Evolutionary conservation across 2,329 filamentous ascomycete genomes (phyloP).

Genomic region (Phyllosticta capitalensis): DNA sequence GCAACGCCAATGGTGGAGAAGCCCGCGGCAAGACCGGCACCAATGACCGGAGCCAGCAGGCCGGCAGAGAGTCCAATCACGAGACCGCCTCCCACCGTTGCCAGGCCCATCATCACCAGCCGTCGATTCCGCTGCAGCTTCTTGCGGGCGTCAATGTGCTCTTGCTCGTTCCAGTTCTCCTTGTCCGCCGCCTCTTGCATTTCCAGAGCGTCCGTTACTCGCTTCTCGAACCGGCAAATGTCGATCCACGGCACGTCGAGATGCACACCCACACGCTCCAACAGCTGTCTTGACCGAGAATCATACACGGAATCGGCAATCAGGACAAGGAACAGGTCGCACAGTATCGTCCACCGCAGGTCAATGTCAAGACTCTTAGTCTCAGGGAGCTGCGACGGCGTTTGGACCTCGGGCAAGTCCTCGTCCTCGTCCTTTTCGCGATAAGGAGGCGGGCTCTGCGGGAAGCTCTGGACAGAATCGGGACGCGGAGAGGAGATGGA

Average conservation of each 20-base stretch:
- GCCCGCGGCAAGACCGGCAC: slow-evolving; percentile 83
- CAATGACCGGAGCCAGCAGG: slow-evolving; percentile 84
- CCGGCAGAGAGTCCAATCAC: slow-evolving; percentile 94
- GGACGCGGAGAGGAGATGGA: slow-evolving; percentile 26
- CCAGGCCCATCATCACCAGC: slow-evolving; percentile 92
- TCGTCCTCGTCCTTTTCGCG: slow-evolving; percentile 38
- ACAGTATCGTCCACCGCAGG: slow-evolving; percentile 91
- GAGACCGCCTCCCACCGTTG: slow-evolving; percentile 86
- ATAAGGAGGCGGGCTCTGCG: slow-evolving; percentile 40
- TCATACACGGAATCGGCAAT: slow-evolving; percentile 95
- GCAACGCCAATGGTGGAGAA: slow-evolving; percentile 91
- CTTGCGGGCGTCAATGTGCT: slow-evolving; percentile 78
- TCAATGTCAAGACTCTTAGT: slow-evolving; percentile 89
- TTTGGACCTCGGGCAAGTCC: slow-evolving; percentile 69
- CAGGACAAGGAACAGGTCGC: slow-evolving; percentile 89
- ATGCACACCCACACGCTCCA: slow-evolving; percentile 73
- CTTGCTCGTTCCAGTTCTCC: slow-evolving; percentile 96
- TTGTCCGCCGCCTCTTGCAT: slow-evolving; percentile 94
- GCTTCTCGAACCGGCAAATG: slow-evolving; percentile 93
- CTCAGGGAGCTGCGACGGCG: slow-evolving; percentile 70
- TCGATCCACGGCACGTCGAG: slow-evolving; percentile 83
- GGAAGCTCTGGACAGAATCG: slow-evolving; percentile 12
- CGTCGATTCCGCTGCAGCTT: slow-evolving; percentile 74
- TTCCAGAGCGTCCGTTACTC: slow-evolving; percentile 89
- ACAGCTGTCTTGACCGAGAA: slow-evolving; percentile 69